A percentile compares a stretch with the other conserved stretches of the same genome.
Evolutionary conservation across 441 rosid genomes (phyloP).

Genomic region (Populus trichocarpa): DNA sequence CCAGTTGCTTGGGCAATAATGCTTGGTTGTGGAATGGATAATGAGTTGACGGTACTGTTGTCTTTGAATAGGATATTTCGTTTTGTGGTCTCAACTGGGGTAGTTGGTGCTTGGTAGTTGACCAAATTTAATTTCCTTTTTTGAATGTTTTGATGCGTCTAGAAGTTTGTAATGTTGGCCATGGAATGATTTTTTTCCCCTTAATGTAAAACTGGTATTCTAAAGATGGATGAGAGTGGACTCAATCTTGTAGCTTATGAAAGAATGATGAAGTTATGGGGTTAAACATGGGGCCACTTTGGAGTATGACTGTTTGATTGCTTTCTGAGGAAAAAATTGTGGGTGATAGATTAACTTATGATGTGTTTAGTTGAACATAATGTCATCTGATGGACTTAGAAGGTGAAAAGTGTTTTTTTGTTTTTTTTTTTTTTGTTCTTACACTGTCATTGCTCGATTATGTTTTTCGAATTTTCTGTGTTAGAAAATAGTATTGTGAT

Average conservation of each 20-base stretch:
- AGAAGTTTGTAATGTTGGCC: not conserved
- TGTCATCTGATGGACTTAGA: not conserved
- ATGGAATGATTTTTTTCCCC: not conserved
- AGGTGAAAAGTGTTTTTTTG: not conserved
- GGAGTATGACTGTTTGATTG: not conserved
- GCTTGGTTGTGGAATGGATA: not conserved
- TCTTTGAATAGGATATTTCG: too few species aligned
- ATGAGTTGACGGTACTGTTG: not conserved
- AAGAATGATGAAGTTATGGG: not conserved
- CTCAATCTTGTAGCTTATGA: not conserved
- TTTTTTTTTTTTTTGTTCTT: too few species aligned
- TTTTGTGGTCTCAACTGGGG: not conserved
- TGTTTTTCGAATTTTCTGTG: not conserved
- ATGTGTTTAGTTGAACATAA: not conserved
- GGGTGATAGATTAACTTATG: not conserved
- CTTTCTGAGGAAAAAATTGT: not conserved
- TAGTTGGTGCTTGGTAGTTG: not conserved
- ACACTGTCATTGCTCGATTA: not conserved
- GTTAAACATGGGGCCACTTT: not conserved
- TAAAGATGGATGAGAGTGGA: not conserved
- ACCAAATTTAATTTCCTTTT: not conserved
- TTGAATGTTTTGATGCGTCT: not conserved
- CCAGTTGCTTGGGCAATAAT: not conserved
- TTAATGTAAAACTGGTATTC: not conserved
- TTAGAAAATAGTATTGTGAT: not conserved